Conservation (phyloP, 2,329 filamentous ascomycete species). For the Beauveria sp. region DNA sequence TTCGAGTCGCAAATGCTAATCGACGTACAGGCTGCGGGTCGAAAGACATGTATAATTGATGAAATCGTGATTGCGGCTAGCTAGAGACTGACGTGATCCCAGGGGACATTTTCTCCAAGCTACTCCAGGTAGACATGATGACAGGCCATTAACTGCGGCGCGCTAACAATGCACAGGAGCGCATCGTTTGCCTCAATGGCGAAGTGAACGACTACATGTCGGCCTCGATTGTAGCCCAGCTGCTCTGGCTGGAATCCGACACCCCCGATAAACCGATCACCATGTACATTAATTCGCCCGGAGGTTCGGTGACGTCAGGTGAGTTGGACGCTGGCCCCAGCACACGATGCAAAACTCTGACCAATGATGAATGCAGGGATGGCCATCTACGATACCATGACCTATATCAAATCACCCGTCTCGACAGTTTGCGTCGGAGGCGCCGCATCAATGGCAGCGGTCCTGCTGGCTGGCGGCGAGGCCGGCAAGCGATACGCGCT, state of each 20-base stretch:
- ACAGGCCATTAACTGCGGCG: background rate
- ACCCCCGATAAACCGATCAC: constrained; percentile 91
- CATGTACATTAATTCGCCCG: constrained; percentile 96
- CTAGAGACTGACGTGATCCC: background rate
- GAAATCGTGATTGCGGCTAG: background rate
- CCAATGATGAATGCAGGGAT: constrained; percentile 38
- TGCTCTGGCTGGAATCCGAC: constrained; percentile 96
- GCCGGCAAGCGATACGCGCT: constrained; percentile 80
- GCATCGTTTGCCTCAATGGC: constrained; percentile 90
- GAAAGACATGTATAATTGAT: constrained; percentile 60
- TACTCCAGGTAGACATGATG: constrained; percentile 53
- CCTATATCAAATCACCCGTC: constrained; percentile 87
- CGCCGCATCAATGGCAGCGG: constrained; percentile 88
- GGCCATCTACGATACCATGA: constrained; percentile 98
- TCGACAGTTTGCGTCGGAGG: constrained; percentile 93
- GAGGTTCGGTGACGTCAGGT: constrained; percentile 76
- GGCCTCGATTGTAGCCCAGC: constrained; percentile 89
- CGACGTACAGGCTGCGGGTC: constrained; percentile 57
- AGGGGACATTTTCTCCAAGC: constrained; percentile 79
- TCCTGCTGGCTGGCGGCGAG: constrained; percentile 80
- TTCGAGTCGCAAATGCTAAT: constrained; percentile 19
- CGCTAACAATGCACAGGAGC: constrained; percentile 50
- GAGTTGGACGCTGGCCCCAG: constrained; percentile 10
- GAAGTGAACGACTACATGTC: constrained; percentile 84
- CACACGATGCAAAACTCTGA: background rate